These are phyloP conservation scores for Tylopilus vinaceipallidus DNA, from an alignment of 768 basidiomycete genomes.

Conservation along the genomic window DNA sequence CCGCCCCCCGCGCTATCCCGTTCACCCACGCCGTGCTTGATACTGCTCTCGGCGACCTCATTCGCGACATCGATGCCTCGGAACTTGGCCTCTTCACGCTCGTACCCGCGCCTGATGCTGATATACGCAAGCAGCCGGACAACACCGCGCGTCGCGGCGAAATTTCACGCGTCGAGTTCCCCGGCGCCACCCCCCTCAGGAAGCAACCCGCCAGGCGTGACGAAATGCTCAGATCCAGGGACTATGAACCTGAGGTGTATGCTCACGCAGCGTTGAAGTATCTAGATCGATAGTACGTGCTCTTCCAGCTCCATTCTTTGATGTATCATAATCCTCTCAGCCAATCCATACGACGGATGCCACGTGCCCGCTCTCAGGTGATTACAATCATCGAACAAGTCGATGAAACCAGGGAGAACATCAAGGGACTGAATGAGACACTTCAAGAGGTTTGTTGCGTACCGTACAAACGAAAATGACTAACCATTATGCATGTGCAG, in stretches of 20 bases:
- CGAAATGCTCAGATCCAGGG: conserved; percentile 34
- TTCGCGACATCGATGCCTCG: conserved; percentile 75
- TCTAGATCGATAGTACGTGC: conserved; percentile 71
- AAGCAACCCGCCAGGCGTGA: conserved; percentile 42
- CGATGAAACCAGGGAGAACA: conserved; percentile 35
- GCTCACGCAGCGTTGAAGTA: conserved; percentile 74
- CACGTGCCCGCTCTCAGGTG: conserved; percentile 44
- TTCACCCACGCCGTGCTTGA: conserved; percentile 68
- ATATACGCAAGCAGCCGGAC: conserved; percentile 28
- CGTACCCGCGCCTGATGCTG: conserved; percentile 35
- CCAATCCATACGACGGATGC: conserved; percentile 48
- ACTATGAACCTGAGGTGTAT: conserved; percentile 72
- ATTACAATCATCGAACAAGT: conserved; percentile 39
- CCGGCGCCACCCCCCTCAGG: conserved; percentile 68
- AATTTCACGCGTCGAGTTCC: conserved; percentile 63
- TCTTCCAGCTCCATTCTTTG: not conserved
- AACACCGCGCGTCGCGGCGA: conserved; percentile 34
- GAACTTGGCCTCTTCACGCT: conserved; percentile 78
- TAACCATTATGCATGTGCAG: conserved; percentile 5
- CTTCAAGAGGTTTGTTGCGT: conserved; percentile 39
- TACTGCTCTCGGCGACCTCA: conserved; percentile 66
- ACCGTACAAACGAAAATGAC: conserved; percentile 3
- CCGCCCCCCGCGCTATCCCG: conserved; percentile 20
- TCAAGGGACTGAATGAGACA: conserved; percentile 34
- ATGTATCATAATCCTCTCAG: conserved; percentile 35